A percentile compares a stretch with the other conserved stretches of the same genome.
Conservation (phyloP, 202 grass and related monocot genomes). For the Bolboschoenoplectus hybrid region DNA sequence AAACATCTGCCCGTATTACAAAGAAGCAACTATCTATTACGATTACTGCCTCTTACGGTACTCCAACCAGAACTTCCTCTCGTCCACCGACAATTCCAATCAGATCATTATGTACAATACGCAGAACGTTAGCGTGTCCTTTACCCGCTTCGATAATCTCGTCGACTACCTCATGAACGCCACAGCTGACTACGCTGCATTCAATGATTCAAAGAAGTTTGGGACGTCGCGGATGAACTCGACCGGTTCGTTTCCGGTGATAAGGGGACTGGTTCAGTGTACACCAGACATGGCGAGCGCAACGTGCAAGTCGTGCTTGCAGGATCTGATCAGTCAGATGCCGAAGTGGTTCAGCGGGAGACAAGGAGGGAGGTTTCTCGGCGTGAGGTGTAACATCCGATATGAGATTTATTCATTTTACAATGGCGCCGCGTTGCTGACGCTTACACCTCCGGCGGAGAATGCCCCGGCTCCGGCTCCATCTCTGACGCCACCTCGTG, state of each 20-base stretch:
- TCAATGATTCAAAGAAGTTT: slow-evolving; percentile 42
- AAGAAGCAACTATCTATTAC: slow-evolving; percentile 54
- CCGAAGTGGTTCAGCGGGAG: slow-evolving; percentile 36
- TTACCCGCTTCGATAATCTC: slow-evolving; percentile 33
- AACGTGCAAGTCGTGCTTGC: slow-evolving; percentile 48
- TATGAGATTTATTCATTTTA: slow-evolving; percentile 52
- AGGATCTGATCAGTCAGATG: background rate
- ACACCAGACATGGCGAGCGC: slow-evolving; percentile 35
- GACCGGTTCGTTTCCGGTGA: background rate
- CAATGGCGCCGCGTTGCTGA: slow-evolving; percentile 33
- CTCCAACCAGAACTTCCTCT: slow-evolving; percentile 53
- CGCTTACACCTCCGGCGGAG: slow-evolving; percentile 33
- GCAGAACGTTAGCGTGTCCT: slow-evolving; percentile 27
- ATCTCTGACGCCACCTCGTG: background rate
- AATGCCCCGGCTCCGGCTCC: background rate
- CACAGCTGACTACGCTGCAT: slow-evolving; percentile 35
- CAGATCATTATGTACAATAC: slow-evolving; percentile 15
- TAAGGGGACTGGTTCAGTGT: slow-evolving; percentile 64
- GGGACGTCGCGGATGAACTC: slow-evolving; percentile 44
- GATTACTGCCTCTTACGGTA: slow-evolving; percentile 52
- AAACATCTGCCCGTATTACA: slow-evolving; percentile 41
- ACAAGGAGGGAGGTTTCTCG: slow-evolving; percentile 44
- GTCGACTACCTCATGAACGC: slow-evolving; percentile 44
- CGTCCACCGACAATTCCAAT: background rate
- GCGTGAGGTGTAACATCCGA: slow-evolving; percentile 37